A percentile compares a stretch with the other conserved stretches of the same genome.
phyloP scores from a whole-genome alignment of 2,329 filamentous ascomycete species.

The Sphaerulina populicola region DNA sequence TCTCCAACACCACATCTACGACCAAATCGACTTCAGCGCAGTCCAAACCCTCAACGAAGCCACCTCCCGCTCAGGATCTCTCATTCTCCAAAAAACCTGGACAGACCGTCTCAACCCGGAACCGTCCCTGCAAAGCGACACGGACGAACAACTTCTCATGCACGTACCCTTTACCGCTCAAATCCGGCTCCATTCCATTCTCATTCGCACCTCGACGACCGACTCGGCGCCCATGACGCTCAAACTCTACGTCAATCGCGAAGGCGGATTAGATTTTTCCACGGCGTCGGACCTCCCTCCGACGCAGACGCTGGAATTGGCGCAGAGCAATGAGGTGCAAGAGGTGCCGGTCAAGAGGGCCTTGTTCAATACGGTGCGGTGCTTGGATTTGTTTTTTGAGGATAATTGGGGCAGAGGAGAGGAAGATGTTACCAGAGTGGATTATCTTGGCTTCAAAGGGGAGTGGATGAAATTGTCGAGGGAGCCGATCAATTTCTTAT shows the following conservation, averaged over 20 bases:
- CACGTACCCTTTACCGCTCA: conserved; percentile 92
- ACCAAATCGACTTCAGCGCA: conserved; percentile 80
- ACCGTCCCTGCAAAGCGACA: conserved; percentile 75
- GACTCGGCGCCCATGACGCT: conserved; percentile 68
- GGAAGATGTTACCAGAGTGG: conserved; percentile 69
- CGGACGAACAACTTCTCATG: conserved; percentile 90
- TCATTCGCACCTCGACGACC: conserved; percentile 69
- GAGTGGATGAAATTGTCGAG: conserved; percentile 82
- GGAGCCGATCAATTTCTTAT: conserved; percentile 77
- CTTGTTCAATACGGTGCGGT: conserved; percentile 76
- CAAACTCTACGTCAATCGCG: conserved; percentile 78
- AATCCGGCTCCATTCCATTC: conserved; percentile 81
- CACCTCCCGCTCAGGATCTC: conserved; percentile 56
- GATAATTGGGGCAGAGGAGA: conserved; percentile 76
- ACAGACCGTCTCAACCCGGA: conserved; percentile 61
- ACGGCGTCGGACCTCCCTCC: conserved; percentile 53
- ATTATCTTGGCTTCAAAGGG: conserved; percentile 86
- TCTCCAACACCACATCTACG: conserved; percentile 81
- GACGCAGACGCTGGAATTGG: conserved; percentile 68
- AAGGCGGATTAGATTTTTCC: conserved; percentile 70
- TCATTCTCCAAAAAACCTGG: conserved; percentile 86
- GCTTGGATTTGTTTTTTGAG: conserved; percentile 75
- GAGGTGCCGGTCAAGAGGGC: conserved; percentile 84
- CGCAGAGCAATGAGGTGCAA: conserved; percentile 70
- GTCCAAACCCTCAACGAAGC: conserved; percentile 81